Evolutionary conservation across 1,284 basidiomycete species (phyloP), one percentile per base, ranked within the genome.

Genomic region (Apiotrichum brassicae): DNA sequence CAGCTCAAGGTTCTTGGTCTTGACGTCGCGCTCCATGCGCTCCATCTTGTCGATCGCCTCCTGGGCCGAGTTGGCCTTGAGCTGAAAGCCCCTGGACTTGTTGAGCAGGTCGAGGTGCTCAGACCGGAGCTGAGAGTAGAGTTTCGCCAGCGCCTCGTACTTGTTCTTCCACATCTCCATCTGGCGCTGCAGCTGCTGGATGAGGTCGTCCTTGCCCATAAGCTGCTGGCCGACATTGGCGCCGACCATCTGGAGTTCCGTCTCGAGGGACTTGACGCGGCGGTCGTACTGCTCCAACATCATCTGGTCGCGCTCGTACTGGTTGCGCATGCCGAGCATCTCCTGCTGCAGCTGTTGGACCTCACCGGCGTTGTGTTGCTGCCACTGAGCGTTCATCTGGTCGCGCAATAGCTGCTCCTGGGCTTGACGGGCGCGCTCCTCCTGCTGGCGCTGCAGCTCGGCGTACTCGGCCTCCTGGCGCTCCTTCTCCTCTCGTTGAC

Each of bases 41-140:
- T 98, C 95, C 92, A 98, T 97, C 65, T 85, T 86, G 73, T 98
- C 94, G 46, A 98, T 86, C n/a, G 94, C 90, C 74, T 98, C 95
- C 71, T 97, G 94, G 0, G 95, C 93, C 47, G 92, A 97, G 70
- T 93, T 95, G 19, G 95, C 95, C 74, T 97, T 97, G 63, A 98
- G 82, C 71, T 98, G 93, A 81, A 95, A 82, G 65, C 90, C 86
- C 77, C 98, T 98, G 79, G 89, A 94, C 76, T 95, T 97, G 64
- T 85, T 82, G 43, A 99, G 82, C 83, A 98, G 87, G 64, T 99
- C 95, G 47, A 99, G 79, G 72, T 99, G 95, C 72, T 98, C 95
- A 28, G 88, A 86, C 39, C 95, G 87, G 12, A 99, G 82, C 71
- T 98, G 95, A 62, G 91, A 95, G 78, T 99, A 99, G 8, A 99